phyloP scores from a whole-genome alignment of 176 grass and related monocot genomes.

The Musa acuminata region DNA sequence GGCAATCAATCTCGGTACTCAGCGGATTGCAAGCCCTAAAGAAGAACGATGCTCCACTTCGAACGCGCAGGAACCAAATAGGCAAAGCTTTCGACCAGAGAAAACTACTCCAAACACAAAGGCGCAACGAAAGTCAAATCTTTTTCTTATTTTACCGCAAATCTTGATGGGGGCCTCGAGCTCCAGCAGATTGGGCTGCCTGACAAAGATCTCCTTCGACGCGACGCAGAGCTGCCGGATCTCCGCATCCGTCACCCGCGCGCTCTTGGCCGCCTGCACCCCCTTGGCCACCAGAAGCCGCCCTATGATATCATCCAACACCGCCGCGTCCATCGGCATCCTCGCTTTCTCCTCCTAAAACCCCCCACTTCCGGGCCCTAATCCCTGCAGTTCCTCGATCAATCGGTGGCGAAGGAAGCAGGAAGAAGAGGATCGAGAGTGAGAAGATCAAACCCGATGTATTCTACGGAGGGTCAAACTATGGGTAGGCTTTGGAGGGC shows the following conservation, averaged over 20 bases:
- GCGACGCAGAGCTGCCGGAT: conserved; percentile 51
- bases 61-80: not conserved
- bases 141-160: conserved; percentile 19
- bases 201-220: conserved; percentile 42
- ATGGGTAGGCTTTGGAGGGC: too few species aligned
- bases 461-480: too few species aligned
- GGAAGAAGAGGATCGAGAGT: too few species aligned
- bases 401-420: too few species aligned
- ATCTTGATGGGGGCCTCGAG: conserved; percentile 52
- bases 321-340: conserved; percentile 25
- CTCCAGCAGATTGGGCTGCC: conserved; percentile 48
- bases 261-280: not conserved
- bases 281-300: conserved; percentile 35
- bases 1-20: too few species aligned
- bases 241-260: conserved; percentile 39
- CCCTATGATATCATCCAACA: conserved; percentile 37
- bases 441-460: too few species aligned
- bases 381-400: too few species aligned
- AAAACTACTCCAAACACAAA: not conserved
- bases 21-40: too few species aligned
- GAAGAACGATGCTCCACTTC: too few species aligned
- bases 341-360: not conserved
- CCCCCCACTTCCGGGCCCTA: not conserved
- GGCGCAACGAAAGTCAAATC: not conserved
- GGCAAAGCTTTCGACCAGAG: not conserved